Evolutionary conservation across 2,329 filamentous ascomycete genomes (phyloP).

Genomic region (Pestalotiopsis sp.): DNA sequence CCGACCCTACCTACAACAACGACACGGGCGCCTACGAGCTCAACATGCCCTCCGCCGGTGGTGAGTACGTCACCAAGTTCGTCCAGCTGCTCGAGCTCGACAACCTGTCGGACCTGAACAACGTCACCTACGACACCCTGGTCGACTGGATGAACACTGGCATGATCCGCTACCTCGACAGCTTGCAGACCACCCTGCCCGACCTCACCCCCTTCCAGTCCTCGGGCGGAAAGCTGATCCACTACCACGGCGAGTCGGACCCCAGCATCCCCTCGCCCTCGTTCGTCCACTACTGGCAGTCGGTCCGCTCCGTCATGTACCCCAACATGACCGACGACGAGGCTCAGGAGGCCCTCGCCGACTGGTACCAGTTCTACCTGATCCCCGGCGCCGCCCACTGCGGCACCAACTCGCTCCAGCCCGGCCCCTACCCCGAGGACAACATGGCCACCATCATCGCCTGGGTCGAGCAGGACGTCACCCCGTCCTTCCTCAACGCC

Average conservation of each 20-base stretch:
- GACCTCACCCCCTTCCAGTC: slow-evolving; percentile 35
- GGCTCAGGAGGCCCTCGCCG: slow-evolving; percentile 39
- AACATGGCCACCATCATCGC: slow-evolving; percentile 72
- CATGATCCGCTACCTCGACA: slow-evolving; percentile 48
- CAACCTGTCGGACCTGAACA: slow-evolving; percentile 42
- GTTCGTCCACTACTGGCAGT: slow-evolving; percentile 47
- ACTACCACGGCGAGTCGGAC: slow-evolving; percentile 45
- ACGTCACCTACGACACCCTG: slow-evolving; percentile 57
- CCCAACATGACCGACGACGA: slow-evolving; percentile 36
- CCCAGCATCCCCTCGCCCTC: slow-evolving; percentile 43
- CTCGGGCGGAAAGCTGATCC: slow-evolving; percentile 44
- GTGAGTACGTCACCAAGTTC: slow-evolving; percentile 40
- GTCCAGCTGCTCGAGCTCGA: slow-evolving; percentile 38
- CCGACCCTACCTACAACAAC: slow-evolving; percentile 31
- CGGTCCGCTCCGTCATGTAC: slow-evolving; percentile 50
- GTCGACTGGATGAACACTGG: slow-evolving; percentile 53
- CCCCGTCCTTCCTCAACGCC: slow-evolving; percentile 36
- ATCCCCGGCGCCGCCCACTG: slow-evolving; percentile 56
- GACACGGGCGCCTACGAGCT: slow-evolving; percentile 33
- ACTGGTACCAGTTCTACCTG: slow-evolving; percentile 57
- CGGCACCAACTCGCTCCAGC: slow-evolving; percentile 42
- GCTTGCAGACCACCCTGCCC: slow-evolving; percentile 32
- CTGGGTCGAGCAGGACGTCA: slow-evolving; percentile 60
- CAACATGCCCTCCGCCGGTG: slow-evolving; percentile 31
- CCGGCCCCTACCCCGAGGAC: slow-evolving; percentile 50